Percentiles rank a stretch among this genome's conserved stretches.
Evolutionary conservation across 768 basidiomycete genomes (phyloP).

Genomic region (Suillus plorans): DNA sequence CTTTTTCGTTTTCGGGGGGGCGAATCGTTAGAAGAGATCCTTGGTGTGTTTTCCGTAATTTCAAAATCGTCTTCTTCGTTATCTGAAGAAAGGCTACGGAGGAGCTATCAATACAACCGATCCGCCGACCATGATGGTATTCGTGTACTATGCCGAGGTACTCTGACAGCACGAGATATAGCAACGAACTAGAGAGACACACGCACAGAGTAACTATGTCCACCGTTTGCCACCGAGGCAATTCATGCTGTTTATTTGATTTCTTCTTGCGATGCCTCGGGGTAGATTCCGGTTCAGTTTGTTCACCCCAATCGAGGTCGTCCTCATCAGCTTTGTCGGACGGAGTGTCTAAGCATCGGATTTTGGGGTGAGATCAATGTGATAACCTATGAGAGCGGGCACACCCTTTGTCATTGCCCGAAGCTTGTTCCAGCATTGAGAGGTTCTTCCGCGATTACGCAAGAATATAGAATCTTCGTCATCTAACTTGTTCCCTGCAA

Average conservation of each 20-base stretch:
- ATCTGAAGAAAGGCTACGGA: conserved; percentile 34
- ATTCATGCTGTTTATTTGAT: conserved; percentile 24
- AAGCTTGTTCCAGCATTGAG: conserved; percentile 58
- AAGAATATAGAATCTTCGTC: conserved; percentile 74
- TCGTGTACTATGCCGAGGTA: not conserved
- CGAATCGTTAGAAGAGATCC: conserved; percentile 3
- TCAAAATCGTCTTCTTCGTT: conserved; percentile 50
- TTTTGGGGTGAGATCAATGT: not conserved
- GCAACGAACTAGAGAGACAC: not conserved
- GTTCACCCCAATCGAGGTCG: conserved; percentile 22
- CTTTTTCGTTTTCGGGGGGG: conserved; percentile 44
- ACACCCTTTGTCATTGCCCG: conserved; percentile 57
- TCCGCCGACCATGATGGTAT: not conserved
- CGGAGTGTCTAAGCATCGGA: conserved; percentile 19
- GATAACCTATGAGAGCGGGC: not conserved
- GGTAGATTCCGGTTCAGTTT: conserved; percentile 14
- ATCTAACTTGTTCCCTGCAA: conserved; percentile 22
- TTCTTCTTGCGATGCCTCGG: conserved; percentile 41
- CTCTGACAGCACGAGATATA: conserved; percentile 1
- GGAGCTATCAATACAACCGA: conserved; percentile 2
- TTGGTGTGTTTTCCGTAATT: conserved; percentile 36
- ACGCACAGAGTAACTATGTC: conserved; percentile 43
- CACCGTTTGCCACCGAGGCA: conserved; percentile 45
- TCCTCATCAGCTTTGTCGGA: conserved; percentile 20
- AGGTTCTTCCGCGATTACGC: conserved; percentile 58